Evolutionary conservation across 306 rosid genomes (phyloP).

Genomic region (Malus sieversii): DNA sequence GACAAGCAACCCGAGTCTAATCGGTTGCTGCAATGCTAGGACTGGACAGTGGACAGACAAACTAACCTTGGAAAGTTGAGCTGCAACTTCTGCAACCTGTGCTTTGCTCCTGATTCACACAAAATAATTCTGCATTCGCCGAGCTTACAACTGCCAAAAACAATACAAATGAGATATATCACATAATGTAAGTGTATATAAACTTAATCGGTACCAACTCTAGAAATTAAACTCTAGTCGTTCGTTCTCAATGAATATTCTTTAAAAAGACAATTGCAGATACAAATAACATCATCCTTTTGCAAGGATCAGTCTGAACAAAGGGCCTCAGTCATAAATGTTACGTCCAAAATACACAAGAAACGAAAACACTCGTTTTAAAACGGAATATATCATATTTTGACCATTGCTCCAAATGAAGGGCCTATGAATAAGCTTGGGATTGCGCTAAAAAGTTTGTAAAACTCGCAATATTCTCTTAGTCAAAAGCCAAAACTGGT

Average conservation of each 20-base stretch:
- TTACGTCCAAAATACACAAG: background rate
- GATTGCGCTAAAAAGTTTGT: no score
- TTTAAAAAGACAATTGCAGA: background rate
- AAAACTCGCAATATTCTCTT: background rate
- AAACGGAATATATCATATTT: no score
- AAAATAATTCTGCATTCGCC: constrained; percentile 80
- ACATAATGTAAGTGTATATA: no score
- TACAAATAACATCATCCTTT: background rate
- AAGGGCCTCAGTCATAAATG: no score
- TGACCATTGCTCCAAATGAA: no score
- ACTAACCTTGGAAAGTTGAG: constrained; percentile 88
- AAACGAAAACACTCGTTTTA: background rate
- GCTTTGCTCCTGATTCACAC: constrained; percentile 86
- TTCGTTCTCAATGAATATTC: background rate
- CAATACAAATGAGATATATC: background rate
- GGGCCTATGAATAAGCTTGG: no score
- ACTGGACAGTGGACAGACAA: background rate
- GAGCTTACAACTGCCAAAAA: constrained; percentile 62
- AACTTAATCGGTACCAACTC: background rate
- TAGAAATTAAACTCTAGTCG: background rate
- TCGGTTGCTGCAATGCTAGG: no score
- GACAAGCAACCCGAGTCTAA: no score
- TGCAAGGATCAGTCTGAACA: no score
- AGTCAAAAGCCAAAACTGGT: background rate
- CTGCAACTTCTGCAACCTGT: constrained; percentile 80